These are phyloP conservation scores for Beauveria bassiana DNA, from an alignment of 2,329 filamentous ascomycete genomes.

Conservation along the genomic window DNA sequence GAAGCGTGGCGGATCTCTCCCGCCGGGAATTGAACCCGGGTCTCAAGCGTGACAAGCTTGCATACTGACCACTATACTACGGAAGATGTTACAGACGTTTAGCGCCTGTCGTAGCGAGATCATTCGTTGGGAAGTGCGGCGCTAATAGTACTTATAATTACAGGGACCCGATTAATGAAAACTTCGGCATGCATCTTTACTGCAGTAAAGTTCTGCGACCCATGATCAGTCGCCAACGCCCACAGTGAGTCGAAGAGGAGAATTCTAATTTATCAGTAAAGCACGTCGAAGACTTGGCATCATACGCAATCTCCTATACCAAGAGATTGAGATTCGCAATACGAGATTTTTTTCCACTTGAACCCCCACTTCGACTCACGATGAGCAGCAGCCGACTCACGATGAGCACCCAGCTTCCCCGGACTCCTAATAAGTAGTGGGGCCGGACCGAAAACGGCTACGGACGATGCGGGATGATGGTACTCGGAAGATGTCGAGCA, in stretches of 20 bases:
- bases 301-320: too few relatives aligned
- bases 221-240: neutral
- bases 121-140: neutral
- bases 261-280: neutral
- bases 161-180: neutral
- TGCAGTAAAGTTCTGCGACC: neutral
- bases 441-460: neutral
- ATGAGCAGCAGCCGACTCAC: neutral
- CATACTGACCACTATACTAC: slow-evolving; percentile 19
- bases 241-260: neutral
- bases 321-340: neutral
- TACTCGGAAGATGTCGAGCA: too few relatives aligned
- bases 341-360: neutral
- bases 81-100: slow-evolving; percentile 14
- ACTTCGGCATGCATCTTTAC: neutral
- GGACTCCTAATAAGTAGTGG: neutral
- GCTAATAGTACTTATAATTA: slow-evolving; percentile 2
- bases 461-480: neutral
- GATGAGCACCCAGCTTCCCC: neutral
- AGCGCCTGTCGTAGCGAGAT: slow-evolving; percentile 16
- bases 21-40: slow-evolving; percentile 18
- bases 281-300: neutral
- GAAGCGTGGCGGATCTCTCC: slow-evolving; percentile 15
- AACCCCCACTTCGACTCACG: neutral
- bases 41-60: slow-evolving; percentile 18